Percentiles rank a stretch among this genome's conserved stretches.
Conservation (phyloP, 495 filamentous ascomycete genomes). For the Trichoderma reesei region DNA sequence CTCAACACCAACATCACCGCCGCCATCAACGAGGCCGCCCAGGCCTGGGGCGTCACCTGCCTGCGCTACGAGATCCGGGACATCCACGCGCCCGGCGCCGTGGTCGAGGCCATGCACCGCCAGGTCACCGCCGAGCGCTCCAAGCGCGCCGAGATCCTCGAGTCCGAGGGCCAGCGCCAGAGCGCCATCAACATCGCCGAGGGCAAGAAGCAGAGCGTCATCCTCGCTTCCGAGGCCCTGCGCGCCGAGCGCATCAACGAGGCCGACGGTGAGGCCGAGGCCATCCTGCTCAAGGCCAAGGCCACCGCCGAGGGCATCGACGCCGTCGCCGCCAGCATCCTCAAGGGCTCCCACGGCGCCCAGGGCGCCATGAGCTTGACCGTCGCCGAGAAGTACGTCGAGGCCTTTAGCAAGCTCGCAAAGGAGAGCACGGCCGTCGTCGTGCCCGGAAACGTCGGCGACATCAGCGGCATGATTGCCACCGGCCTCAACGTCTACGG, state of each 20-base stretch:
- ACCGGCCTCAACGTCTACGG: slow-evolving; percentile 93
- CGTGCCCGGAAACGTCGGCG: slow-evolving; percentile 95
- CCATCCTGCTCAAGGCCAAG: slow-evolving; percentile 72
- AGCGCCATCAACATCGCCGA: slow-evolving; percentile 97
- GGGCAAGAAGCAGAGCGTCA: slow-evolving; percentile 89
- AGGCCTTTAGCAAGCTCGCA: slow-evolving; percentile 83
- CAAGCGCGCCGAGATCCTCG: slow-evolving; percentile 94
- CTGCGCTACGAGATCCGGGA: slow-evolving; percentile 96
- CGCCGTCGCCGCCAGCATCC: slow-evolving; percentile 65
- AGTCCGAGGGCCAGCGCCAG: slow-evolving; percentile 91
- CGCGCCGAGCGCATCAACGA: slow-evolving; percentile 84
- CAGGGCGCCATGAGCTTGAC: slow-evolving; percentile 74
- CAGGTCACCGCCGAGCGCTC: slow-evolving; percentile 94
- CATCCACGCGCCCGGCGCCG: slow-evolving; percentile 88
- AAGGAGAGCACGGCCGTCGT: slow-evolving; percentile 91
- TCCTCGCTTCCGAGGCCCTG: slow-evolving; percentile 89
- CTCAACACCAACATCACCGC: slow-evolving; percentile 96
- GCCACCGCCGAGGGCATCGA: slow-evolving; percentile 87
- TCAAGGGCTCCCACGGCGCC: slow-evolving; percentile 57
- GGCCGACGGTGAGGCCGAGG: slow-evolving; percentile 85
- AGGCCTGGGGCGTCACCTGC: slow-evolving; percentile 93
- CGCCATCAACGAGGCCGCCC: slow-evolving; percentile 95
- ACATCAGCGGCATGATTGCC: slow-evolving; percentile 94
- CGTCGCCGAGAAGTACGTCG: slow-evolving; percentile 96
- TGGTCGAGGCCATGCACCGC: slow-evolving; percentile 94